Conservation (phyloP, 2,329 filamentous ascomycete species). For the Westerdykella ornata region DNA sequence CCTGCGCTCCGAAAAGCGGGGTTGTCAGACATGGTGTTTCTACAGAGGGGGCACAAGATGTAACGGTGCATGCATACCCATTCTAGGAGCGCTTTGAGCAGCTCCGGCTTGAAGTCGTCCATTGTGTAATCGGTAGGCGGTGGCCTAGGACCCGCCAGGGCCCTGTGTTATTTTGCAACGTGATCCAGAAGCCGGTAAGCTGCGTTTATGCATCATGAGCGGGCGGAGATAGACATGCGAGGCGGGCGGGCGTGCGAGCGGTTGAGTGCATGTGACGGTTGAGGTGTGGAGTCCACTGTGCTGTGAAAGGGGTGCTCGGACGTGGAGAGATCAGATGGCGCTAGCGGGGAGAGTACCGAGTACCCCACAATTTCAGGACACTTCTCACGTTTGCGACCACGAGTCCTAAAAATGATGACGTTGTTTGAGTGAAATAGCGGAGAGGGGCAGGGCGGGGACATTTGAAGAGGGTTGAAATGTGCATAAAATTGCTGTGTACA, state of each 20-base stretch:
- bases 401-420: not conserved
- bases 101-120: constrained; percentile 38
- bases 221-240: constrained; percentile 6
- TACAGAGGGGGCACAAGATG: not conserved
- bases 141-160: constrained; percentile 16
- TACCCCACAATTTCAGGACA: not conserved
- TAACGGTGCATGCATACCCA: constrained; percentile 24
- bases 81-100: constrained; percentile 36
- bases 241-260: constrained; percentile 5
- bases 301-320: constrained; percentile 15
- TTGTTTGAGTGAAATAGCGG: not conserved
- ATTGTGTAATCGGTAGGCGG: constrained; percentile 13
- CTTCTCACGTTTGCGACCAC: not conserved
- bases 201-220: constrained; percentile 28
- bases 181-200: constrained; percentile 10
- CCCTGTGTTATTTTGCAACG: constrained; percentile 8
- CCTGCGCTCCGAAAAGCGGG: constrained; percentile 18
- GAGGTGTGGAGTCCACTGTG: constrained; percentile 21
- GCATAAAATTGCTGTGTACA: constrained; percentile 13
- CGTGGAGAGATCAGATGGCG: constrained; percentile 12
- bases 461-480: constrained; percentile 4
- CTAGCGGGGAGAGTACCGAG: constrained; percentile 7
- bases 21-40: not conserved
- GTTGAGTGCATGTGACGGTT: constrained; percentile 1
- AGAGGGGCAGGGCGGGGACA: too few species aligned